These are phyloP conservation scores for Chaetomium globosum DNA, from an alignment of 2,329 filamentous ascomycete species.

Conservation along the genomic window DNA sequence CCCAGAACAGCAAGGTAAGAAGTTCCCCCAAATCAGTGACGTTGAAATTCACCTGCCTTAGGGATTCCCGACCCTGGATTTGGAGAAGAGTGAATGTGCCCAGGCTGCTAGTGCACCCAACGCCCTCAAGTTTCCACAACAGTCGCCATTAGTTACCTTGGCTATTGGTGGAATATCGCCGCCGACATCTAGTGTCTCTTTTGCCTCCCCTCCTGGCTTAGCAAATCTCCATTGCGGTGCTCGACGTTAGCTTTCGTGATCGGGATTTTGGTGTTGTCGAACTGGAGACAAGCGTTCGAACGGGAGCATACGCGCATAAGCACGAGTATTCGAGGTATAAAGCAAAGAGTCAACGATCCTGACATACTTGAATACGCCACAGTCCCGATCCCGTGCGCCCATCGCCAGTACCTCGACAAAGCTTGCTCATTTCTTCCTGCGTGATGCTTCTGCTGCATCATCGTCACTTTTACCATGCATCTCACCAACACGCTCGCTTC, in stretches of 20 bases:
- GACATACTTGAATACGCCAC: background rate
- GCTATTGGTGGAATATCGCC: conserved; percentile 4
- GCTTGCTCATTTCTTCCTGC: background rate
- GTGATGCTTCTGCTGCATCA: background rate
- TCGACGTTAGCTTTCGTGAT: background rate
- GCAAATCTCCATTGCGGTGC: background rate
- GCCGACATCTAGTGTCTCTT: background rate
- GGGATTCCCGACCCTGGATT: too few species aligned
- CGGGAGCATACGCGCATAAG: background rate
- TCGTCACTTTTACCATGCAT: conserved; percentile 6
- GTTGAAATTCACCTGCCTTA: too few species aligned
- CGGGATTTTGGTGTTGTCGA: background rate
- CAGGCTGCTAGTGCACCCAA: background rate
- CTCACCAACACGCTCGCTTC: background rate
- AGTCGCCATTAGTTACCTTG: background rate
- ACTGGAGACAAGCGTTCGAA: background rate
- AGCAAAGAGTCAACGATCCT: background rate
- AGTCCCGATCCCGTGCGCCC: background rate
- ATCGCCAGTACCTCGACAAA: background rate
- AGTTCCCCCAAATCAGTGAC: too few species aligned
- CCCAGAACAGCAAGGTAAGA: too few species aligned
- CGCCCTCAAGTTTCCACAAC: background rate
- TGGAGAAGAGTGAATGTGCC: too few species aligned
- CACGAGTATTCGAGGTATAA: background rate
- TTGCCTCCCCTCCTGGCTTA: background rate